Evolutionary conservation across 2,329 filamentous ascomycete genomes (phyloP).

Genomic region (Fusarium siculi): DNA sequence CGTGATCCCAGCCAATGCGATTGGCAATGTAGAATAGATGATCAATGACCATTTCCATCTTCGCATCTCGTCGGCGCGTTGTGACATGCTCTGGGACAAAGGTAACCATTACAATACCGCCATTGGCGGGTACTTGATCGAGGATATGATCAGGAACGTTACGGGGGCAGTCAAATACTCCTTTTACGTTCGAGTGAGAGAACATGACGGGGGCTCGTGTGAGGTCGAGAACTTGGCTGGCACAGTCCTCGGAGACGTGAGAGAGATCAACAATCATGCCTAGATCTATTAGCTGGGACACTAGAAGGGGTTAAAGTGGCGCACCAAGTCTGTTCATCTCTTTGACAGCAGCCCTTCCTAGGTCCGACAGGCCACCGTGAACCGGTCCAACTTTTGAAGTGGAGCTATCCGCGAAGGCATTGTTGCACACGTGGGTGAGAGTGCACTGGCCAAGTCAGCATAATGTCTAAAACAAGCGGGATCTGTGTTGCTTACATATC

Average conservation of each 20-base stretch:
- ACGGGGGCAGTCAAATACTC: not conserved
- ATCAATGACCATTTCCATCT: slow-evolving; percentile 4
- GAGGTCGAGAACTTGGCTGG: not conserved
- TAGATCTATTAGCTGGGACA: fast-evolving
- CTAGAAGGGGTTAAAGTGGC: fast-evolving
- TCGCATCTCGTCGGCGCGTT: not conserved
- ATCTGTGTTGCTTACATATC: not conserved
- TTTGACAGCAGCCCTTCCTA: not conserved
- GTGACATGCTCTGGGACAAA: slow-evolving; percentile 11
- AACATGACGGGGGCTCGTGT: not conserved
- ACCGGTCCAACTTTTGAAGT: not conserved
- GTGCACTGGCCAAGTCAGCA: not conserved
- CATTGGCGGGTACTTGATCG: not conserved
- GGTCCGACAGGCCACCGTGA: not conserved
- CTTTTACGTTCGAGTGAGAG: slow-evolving; percentile 9
- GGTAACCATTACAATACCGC: not conserved
- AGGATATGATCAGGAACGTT: not conserved
- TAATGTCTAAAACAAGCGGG: fast-evolving
- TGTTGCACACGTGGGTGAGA: not conserved
- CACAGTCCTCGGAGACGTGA: not conserved
- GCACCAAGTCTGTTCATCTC: slow-evolving; percentile 13
- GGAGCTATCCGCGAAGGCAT: slow-evolving; percentile 10
- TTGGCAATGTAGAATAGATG: slow-evolving; percentile 8
- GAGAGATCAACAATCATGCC: slow-evolving; percentile 13
- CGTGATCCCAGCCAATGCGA: not conserved